Evolutionary conservation across 2,329 filamentous ascomycete genomes (phyloP).

Genomic region (Aureobasidium sp.): DNA sequence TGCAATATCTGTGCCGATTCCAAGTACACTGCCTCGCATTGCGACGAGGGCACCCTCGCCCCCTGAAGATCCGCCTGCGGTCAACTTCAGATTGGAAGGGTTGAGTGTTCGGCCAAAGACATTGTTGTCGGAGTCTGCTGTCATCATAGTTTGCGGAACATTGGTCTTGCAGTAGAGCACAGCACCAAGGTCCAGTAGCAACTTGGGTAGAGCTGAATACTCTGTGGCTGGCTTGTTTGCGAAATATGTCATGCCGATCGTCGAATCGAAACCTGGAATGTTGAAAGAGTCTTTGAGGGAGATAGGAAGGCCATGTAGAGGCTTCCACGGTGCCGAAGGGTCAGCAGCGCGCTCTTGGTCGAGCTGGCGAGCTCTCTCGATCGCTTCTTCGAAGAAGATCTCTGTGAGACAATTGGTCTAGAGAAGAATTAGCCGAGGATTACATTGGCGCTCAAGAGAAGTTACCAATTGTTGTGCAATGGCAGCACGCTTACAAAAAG

Average conservation of each 20-base stretch:
- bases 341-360: constrained; percentile 21
- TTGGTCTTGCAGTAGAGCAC: constrained; percentile 50
- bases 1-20: constrained; percentile 57
- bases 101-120: constrained; percentile 48
- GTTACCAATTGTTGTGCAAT: constrained; percentile 26
- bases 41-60: constrained; percentile 57
- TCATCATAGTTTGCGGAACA: constrained; percentile 40
- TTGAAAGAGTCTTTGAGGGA: constrained; percentile 57
- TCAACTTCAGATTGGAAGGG: constrained; percentile 53
- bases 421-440: background rate
- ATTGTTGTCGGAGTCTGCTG: constrained; percentile 27
- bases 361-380: constrained; percentile 21
- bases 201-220: constrained; percentile 31
- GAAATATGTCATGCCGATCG: constrained; percentile 52
- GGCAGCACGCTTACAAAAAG: constrained; percentile 35
- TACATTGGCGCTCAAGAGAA: background rate
- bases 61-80: constrained; percentile 58
- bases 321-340: constrained; percentile 20
- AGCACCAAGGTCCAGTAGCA: constrained; percentile 36
- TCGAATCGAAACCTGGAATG: constrained; percentile 50
- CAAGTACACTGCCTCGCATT: constrained; percentile 52
- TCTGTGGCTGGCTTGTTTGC: constrained; percentile 28
- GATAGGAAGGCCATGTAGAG: constrained; percentile 48
- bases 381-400: constrained; percentile 38
- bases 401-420: constrained; percentile 26